These are phyloP conservation scores for Fusarium staphyleae DNA, from an alignment of 2,329 filamentous ascomycete species.

Conservation along the genomic window DNA sequence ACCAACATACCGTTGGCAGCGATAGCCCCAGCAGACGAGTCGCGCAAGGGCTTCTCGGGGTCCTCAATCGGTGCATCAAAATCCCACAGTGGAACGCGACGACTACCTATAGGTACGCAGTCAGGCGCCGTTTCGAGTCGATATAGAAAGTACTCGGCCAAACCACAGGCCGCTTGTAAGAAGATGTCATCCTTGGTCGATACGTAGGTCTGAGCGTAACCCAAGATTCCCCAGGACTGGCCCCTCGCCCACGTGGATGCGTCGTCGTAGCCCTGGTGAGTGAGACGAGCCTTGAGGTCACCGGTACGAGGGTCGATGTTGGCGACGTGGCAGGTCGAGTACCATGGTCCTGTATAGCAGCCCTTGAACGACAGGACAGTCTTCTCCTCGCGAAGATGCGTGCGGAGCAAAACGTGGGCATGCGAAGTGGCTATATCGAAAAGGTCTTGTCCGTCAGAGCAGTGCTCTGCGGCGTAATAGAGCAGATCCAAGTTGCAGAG, in stretches of 20 bases:
- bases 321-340: slow-evolving; percentile 48
- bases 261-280: slow-evolving; percentile 55
- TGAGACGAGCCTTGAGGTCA: slow-evolving; percentile 37
- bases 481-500: slow-evolving; percentile 51
- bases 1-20: slow-evolving; percentile 53
- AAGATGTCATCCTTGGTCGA: slow-evolving; percentile 55
- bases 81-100: slow-evolving; percentile 43
- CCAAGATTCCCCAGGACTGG: slow-evolving; percentile 57
- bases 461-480: slow-evolving; percentile 45
- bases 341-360: slow-evolving; percentile 20
- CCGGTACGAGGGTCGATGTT: slow-evolving; percentile 45
- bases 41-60: slow-evolving; percentile 39
- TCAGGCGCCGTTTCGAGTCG: slow-evolving; percentile 44
- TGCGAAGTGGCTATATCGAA: slow-evolving; percentile 49
- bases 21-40: slow-evolving; percentile 50
- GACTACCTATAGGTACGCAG: slow-evolving; percentile 5
- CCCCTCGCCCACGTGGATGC: slow-evolving; percentile 58
- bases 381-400: slow-evolving; percentile 48
- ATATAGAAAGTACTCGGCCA: slow-evolving; percentile 56
- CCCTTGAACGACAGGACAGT: slow-evolving; percentile 2
- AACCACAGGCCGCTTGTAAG: slow-evolving; percentile 51
- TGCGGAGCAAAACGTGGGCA: slow-evolving; percentile 48
- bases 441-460: slow-evolving; percentile 43
- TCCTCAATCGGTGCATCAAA: slow-evolving; percentile 53
- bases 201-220: slow-evolving; percentile 56